phyloP scores from a whole-genome alignment of 306 rosid genomes.

The Datisca glomerata region DNA sequence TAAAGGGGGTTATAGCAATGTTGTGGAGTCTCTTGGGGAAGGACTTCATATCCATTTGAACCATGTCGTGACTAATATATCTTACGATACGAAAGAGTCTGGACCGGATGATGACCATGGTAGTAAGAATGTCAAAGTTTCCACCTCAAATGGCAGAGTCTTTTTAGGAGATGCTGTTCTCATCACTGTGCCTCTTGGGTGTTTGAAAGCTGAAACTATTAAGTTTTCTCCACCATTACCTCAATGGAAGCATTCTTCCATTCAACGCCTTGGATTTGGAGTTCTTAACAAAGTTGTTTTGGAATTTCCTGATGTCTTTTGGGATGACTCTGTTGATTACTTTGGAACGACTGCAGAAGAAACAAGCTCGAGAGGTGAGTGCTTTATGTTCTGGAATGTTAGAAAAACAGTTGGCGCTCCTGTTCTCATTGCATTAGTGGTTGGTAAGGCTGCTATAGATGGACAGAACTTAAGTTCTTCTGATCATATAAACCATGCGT shows the following conservation, averaged over 20 bases:
- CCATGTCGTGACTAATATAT: slow-evolving; percentile 71
- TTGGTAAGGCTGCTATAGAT: slow-evolving; percentile 95
- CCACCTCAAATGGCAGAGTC: slow-evolving; percentile 59
- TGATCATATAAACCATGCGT: slow-evolving; percentile 80
- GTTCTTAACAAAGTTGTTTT: slow-evolving; percentile 86
- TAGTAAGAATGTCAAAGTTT: slow-evolving; percentile 52
- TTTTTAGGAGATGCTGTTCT: slow-evolving; percentile 85
- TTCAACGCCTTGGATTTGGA: slow-evolving; percentile 91
- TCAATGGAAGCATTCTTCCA: slow-evolving; percentile 77
- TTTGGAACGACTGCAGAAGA: slow-evolving; percentile 98
- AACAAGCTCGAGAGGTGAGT: slow-evolving; percentile 76
- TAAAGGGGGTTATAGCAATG: slow-evolving; percentile 89
- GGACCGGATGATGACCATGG: slow-evolving; percentile 18
- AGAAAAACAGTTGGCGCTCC: slow-evolving; percentile 97
- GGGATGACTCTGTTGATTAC: slow-evolving; percentile 99
- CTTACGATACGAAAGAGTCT: slow-evolving; percentile 40
- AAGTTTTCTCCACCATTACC: slow-evolving; percentile 89
- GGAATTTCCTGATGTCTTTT: slow-evolving; percentile 87
- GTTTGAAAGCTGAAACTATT: slow-evolving; percentile 85
- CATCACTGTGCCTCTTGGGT: slow-evolving; percentile 91
- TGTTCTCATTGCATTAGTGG: slow-evolving; percentile 89
- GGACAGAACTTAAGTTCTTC: slow-evolving; percentile 54
- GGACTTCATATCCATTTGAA: slow-evolving; percentile 62
- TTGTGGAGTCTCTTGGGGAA: slow-evolving; percentile 86
- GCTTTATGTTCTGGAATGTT: slow-evolving; percentile 99